Evolutionary conservation across 169 alveolate genomes (phyloP).

Genomic region (Cryptosporidium sp.): DNA sequence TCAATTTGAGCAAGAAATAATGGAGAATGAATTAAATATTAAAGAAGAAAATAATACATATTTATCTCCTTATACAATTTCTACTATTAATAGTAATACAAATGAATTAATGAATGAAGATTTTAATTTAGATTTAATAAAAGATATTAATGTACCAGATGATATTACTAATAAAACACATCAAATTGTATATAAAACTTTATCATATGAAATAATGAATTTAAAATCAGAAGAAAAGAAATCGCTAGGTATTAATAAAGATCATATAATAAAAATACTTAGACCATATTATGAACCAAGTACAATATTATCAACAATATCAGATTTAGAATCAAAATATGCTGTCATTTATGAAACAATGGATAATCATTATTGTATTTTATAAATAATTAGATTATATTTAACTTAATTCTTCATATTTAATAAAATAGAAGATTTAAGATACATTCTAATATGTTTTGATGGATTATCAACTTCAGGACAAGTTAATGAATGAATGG

Average conservation of each 20-base stretch:
- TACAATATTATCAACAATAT: conserved; percentile 28
- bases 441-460: conserved; percentile 15
- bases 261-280: conserved; percentile 11
- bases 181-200: conserved; percentile 33
- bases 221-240: conserved; percentile 34
- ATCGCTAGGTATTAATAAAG: conserved; percentile 28
- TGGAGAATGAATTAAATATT: background rate
- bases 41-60: background rate
- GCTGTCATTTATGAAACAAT: conserved; percentile 69
- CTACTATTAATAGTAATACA: background rate
- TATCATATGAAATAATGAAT: conserved; percentile 24
- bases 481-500: conserved; percentile 55
- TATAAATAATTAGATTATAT: background rate
- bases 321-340: conserved; percentile 66
- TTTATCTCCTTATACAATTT: background rate
- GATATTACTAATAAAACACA: conserved; percentile 40
- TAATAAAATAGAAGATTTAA: conserved; percentile 25
- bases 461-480: conserved; percentile 66
- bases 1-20: conserved; percentile 1
- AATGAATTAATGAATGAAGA: background rate
- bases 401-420: background rate
- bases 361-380: conserved; percentile 54
- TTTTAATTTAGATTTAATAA: conserved; percentile 7
- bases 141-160: conserved; percentile 31
- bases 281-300: conserved; percentile 45